Evolutionary conservation across 345 rosid genomes (phyloP), one percentile per base, ranked within the genome.

Genomic region (Iberis pinnata): DNA sequence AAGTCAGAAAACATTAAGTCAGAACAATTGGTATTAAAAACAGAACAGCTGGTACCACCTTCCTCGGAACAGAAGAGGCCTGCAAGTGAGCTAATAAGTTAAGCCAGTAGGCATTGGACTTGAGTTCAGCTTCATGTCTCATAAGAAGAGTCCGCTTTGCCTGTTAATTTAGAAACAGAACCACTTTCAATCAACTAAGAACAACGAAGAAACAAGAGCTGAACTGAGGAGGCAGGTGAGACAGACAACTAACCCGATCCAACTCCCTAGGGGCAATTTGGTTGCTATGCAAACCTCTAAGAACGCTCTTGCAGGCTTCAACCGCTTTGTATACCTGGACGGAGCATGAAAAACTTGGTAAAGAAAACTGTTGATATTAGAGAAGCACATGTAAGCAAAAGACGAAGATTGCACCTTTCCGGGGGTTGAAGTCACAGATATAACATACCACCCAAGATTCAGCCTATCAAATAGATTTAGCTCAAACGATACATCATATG

Each of bases 41-140:
- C 12, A 51, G 20, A 50, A 17, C 15, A 62, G 43, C 36, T 5
- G 18, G 17, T 27, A 49, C 68, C 63, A 88, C 96, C 96, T 93
- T 88, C 69, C 95, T 86, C 8, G 89, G 83, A 69, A 93, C 95
- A 41, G 94, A 83, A 43, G 94, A 74, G 57, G 95, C 95, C 77
- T 93, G 99, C 79, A 88, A 73, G 72, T 93, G 99, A 63, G 97
- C 90, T 60, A 93, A 71, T 64, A 93, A 73, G 48, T 95, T 95
- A 55, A 93, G 97, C 99, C 99, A 93, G 68, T 93, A 93, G 7
- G 94, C 94, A 75, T 93, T 93, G 67, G 99, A 88, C 77, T 93
- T 93, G 15, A 88, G 77, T 68, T 93, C 99, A 60, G 97, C 97
- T 76, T 93, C 99, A 73, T 93, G 99, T 58, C 97, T 83, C 99